These are phyloP conservation scores for Talaromyces borbonicus DNA, from an alignment of 495 filamentous ascomycete species.

Conservation along the genomic window DNA sequence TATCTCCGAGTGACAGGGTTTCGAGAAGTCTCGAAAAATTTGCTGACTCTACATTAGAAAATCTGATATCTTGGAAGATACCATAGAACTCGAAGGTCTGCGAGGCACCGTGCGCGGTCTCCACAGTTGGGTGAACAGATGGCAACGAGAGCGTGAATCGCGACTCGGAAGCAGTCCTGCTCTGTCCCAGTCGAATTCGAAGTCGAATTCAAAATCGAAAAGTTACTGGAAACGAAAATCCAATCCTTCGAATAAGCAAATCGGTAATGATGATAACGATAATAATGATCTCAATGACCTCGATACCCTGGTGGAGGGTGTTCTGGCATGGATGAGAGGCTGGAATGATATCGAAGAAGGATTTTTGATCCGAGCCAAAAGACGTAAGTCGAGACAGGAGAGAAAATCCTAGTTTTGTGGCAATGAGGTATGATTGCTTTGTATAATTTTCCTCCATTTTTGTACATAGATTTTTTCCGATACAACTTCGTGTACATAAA, in stretches of 20 bases:
- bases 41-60: constrained; percentile 12
- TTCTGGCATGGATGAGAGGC: constrained; percentile 32
- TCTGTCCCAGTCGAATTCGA: constrained; percentile 1
- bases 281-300: constrained; percentile 13
- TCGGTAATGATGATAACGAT: not conserved
- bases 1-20: too few relatives aligned
- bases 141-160: constrained; percentile 17
- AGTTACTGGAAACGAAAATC: constrained; percentile 14
- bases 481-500: not conserved
- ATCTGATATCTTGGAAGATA: constrained; percentile 23
- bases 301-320: constrained; percentile 25
- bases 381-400: constrained; percentile 17
- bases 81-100: constrained; percentile 27
- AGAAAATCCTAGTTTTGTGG: not conserved
- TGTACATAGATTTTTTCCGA: not conserved
- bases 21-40: too few relatives aligned
- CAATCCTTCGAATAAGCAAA: not conserved
- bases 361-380: constrained; percentile 18
- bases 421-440: too few relatives aligned
- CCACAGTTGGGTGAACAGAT: constrained; percentile 21
- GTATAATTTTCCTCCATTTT: too few relatives aligned
- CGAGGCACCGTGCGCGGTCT: constrained; percentile 29
- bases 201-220: constrained; percentile 7
- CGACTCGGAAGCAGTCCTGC: not conserved
- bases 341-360: constrained; percentile 33